Base-by-base conservation (phyloP, 805 yeast species). In the Lachancea nothofagi region DNA sequence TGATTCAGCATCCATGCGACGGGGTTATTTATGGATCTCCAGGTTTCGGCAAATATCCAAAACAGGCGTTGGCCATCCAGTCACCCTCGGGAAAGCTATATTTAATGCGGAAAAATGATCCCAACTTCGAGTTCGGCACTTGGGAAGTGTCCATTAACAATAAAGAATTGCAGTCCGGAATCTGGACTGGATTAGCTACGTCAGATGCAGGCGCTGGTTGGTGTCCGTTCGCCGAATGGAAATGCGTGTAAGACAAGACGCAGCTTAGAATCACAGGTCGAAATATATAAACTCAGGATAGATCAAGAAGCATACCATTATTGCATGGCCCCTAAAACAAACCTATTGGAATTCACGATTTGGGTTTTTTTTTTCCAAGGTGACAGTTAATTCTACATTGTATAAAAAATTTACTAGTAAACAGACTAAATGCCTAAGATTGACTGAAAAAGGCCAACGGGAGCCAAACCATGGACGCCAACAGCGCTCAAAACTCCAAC, bases 201-300 rank as follows among this genome's bases (percentile, higher is more conserved):
- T 81, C 86, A 7, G 90, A 86, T 46, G 75, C 79, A 29, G 85
- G 84, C 3, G 71, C 72, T 40, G 80, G 87, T 39, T 85, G 95
- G 86, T 82, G 87, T 52, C 86, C 84, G 3, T 87, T 85, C 63
- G 88, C 95, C 10, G 96, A 88, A 61, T 90, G 98, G 98, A 67
- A 68, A 23, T 82, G 90, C 59, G 59, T 65, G 14, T 62, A 28
- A 21, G 20, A 25, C 28, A 5, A 25, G 18, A n/a, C n/a, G n/a
- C n/a, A n/a, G n/a, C n/a, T n/a, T n/a, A n/a, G n/a, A n/a, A n/a
- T n/a, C n/a, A n/a, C n/a, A n/a, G n/a, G 10, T 23, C 26, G 12
- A 23, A 23, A 23, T 23, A 23, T 23, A 23, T 23, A 23, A 12
- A 23, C 26, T 7, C 12, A 23, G 12, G 26, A 23, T 12, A 23